phyloP scores from a whole-genome alignment of 345 rosid genomes.

The Salix exigua region DNA sequence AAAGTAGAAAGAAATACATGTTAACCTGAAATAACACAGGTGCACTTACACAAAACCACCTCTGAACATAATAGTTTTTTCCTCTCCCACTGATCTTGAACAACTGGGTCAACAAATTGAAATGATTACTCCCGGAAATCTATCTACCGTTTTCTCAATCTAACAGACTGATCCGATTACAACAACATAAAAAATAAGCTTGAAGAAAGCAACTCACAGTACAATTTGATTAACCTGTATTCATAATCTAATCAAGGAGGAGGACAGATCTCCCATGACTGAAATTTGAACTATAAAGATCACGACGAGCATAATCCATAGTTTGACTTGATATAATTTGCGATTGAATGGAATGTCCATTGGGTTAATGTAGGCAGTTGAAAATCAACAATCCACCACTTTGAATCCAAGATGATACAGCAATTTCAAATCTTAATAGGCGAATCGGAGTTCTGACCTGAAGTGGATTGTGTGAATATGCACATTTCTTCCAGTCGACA shows the following conservation, averaged over 20 bases:
- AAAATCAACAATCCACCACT: neutral
- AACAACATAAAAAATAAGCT: neutral
- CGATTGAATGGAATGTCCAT: neutral
- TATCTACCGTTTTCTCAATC: neutral
- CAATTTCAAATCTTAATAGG: neutral
- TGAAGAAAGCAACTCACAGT: neutral
- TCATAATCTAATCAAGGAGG: neutral
- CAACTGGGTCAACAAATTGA: neutral
- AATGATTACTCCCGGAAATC: neutral
- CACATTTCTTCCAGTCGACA: neutral
- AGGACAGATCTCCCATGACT: neutral
- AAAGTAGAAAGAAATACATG: too few relatives aligned
- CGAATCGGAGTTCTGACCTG: neutral
- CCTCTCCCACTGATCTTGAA: neutral
- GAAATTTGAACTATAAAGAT: slow-evolving; percentile 3
- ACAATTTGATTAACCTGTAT: neutral
- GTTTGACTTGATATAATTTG: slow-evolving; percentile 5
- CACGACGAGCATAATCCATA: neutral
- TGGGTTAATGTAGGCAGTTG: neutral
- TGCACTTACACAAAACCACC: neutral
- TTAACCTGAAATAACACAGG: too few relatives aligned
- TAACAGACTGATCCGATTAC: neutral
- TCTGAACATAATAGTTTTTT: neutral
- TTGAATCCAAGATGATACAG: neutral
- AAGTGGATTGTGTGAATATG: neutral